Base-by-base conservation (phyloP, 441 rosid genomes). In the Adansonia madagascariensis region DNA sequence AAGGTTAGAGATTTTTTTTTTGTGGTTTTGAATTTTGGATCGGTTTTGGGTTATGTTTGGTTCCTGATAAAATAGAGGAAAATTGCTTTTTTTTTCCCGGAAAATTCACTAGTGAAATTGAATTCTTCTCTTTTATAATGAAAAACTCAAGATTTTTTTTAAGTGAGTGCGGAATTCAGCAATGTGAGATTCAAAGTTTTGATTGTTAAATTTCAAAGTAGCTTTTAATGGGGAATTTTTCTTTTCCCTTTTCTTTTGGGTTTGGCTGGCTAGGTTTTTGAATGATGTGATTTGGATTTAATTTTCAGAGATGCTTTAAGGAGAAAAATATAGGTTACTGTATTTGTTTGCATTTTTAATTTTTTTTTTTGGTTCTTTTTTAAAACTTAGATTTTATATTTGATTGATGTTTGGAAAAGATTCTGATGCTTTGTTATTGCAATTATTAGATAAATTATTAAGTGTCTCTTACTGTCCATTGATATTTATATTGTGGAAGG, bases 371-470 rank as follows among this genome's bases (percentile, higher is more conserved):
- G 44, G 4, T 44, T 66, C 71, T 18, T 66, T 3, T 50, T 50
- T 44, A 66, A 66, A 35, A 50, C n/a, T 79, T 80, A 3, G 18
- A 61, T 80, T 63, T 76, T 50, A 76, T 64, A 64, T 80, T 69
- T 76, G 83, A 78, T 85, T 85, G 35, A 60, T 24, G 79, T 81
- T 88, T 88, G 87, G 39, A 8, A 35, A 62, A 74, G 85, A 89
- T 92, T 92, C 98, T 75, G 87, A 92, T 93, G 90, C 93, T 79
- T 39, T 79, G 64, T 55, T 71, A 79, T 77, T 86, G 74, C 84
- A 73, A 80, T 86, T 41, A 31, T 72, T 80, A 84, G 53, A 49
- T 73, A 65, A 74, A 57, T 80, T 78, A 64, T 64, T 47, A 75
- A 64, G 65, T 75, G 17, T 41, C 59, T 67, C 83, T 83, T 78